Evolutionary conservation across 164 flowering plant genomes (phyloP).

Genomic region (Chimonanthus praecox): DNA sequence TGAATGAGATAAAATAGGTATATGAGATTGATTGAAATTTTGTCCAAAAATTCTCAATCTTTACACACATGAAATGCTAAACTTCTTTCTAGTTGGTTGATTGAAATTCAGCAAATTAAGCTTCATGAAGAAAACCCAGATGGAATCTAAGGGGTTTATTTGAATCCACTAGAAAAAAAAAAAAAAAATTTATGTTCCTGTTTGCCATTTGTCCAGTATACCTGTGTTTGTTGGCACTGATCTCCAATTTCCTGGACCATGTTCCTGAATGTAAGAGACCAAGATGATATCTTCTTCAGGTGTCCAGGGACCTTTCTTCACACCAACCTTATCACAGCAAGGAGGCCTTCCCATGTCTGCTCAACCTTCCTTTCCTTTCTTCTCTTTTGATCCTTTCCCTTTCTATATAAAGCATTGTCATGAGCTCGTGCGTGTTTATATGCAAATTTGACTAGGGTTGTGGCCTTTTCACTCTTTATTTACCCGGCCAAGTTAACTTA

Average conservation of each 20-base stretch:
- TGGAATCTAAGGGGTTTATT: neutral
- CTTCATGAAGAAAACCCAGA: neutral
- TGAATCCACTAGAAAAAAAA: neutral
- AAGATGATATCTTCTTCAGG: conserved; percentile 67
- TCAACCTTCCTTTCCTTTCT: conserved; percentile 7
- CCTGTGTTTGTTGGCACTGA: conserved; percentile 34
- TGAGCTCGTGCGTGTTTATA: conserved; percentile 31
- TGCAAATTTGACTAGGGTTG: neutral
- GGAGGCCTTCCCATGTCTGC: conserved; percentile 67
- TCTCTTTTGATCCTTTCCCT: neutral
- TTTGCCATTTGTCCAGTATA: neutral
- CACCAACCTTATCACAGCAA: conserved; percentile 75
- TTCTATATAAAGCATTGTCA: neutral
- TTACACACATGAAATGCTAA: neutral
- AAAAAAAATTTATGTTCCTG: no score
- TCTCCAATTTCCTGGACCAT: conserved; percentile 45
- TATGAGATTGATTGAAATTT: neutral
- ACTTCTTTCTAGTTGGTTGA: no score
- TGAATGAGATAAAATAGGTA: neutral
- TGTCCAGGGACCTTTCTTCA: conserved; percentile 98
- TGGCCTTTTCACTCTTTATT: no score
- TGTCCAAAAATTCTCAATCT: neutral
- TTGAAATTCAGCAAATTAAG: neutral
- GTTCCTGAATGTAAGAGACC: conserved; percentile 70
- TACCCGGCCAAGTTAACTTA: no score